Conservation (phyloP, 148 eudicot genomes). For the Silene latifolia region DNA sequence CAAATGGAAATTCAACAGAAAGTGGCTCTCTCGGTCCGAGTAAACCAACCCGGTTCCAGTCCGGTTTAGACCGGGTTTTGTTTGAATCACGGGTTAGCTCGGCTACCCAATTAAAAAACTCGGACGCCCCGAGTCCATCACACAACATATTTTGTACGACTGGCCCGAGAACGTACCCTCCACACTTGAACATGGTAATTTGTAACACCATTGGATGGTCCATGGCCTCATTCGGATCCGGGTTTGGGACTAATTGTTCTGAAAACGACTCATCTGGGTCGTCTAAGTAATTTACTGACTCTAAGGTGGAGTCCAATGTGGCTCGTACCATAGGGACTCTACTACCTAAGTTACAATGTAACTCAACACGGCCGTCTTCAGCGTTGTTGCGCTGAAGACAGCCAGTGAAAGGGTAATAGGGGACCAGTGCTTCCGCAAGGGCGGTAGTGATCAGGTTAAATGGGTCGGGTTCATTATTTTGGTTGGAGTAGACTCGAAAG, state of each 20-base stretch:
- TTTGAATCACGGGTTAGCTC: constrained; percentile 51
- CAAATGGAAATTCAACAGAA: constrained; percentile 46
- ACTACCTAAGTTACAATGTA: neutral
- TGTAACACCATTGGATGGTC: constrained; percentile 24
- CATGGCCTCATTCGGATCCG: constrained; percentile 7
- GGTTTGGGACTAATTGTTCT: constrained; percentile 18
- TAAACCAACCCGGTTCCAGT: constrained; percentile 50
- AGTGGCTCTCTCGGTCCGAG: constrained; percentile 57
- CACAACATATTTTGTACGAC: constrained; percentile 48
- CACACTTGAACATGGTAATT: constrained; percentile 51
- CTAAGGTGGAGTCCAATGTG: constrained; percentile 14
- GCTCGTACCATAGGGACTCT: constrained; percentile 13
- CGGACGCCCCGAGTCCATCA: constrained; percentile 65
- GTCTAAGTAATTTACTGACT: constrained; percentile 14
- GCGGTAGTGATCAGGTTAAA: constrained; percentile 42
- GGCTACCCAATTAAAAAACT: constrained; percentile 53
- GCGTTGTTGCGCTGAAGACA: constrained; percentile 29
- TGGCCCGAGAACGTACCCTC: constrained; percentile 61
- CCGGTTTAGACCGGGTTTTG: constrained; percentile 36
- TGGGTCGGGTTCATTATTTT: constrained; percentile 27
- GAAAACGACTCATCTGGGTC: constrained; percentile 13
- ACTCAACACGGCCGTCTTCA: constrained; percentile 7
- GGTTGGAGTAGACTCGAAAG: constrained; percentile 44
- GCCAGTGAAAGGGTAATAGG: constrained; percentile 51
- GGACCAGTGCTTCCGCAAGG: constrained; percentile 44